These are phyloP conservation scores for Coemansia sp. DNA, from an alignment of 192 early-diverging fungal species.

Conservation along the genomic window DNA sequence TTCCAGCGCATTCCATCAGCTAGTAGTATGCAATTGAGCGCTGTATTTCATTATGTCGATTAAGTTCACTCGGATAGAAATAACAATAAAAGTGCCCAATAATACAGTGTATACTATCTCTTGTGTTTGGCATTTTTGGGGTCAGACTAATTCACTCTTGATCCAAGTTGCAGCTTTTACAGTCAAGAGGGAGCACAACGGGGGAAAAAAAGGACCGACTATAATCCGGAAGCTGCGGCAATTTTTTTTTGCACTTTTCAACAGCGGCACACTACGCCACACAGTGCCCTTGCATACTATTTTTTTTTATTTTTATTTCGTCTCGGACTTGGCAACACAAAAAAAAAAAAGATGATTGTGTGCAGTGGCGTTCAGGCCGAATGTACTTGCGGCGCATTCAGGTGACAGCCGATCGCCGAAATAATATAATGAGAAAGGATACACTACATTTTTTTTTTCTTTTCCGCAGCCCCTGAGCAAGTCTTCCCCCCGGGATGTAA, in stretches of 20 bases:
- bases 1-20: not conserved
- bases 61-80: not conserved
- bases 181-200: not conserved
- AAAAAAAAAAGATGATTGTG: not conserved
- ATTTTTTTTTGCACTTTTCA: not conserved
- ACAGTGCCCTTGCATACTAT: not conserved
- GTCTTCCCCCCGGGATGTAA: too few species aligned
- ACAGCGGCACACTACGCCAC: not conserved
- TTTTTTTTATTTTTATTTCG: not conserved
- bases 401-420: conserved; percentile 1
- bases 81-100: not conserved
- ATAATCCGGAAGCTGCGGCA: not conserved
- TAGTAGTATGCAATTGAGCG: not conserved
- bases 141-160: not conserved
- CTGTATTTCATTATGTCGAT: not conserved
- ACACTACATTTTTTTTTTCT: not conserved
- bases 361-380: conserved; percentile 3
- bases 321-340: not conserved
- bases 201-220: not conserved
- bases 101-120: not conserved
- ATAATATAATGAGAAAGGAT: not conserved
- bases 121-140: not conserved
- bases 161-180: not conserved
- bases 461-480: too few species aligned
- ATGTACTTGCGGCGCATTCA: conserved; percentile 1